These are phyloP conservation scores for Cladorrhinum sp. DNA, from an alignment of 2,329 filamentous ascomycete species.

Conservation along the genomic window DNA sequence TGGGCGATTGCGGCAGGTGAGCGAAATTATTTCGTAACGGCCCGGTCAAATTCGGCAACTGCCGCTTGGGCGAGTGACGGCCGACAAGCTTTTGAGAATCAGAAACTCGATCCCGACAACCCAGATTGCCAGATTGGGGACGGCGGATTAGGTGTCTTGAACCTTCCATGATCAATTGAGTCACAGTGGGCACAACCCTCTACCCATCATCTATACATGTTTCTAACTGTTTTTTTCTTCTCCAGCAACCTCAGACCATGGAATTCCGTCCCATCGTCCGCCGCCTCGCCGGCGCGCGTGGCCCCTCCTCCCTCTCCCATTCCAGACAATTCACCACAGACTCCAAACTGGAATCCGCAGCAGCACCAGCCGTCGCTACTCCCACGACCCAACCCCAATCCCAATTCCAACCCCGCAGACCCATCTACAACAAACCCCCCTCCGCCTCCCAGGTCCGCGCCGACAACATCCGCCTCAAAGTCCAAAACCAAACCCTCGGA, in stretches of 20 bases:
- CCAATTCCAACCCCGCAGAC: background rate
- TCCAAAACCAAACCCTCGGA: background rate
- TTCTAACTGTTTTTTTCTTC: background rate
- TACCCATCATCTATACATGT: background rate
- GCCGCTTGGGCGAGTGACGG: background rate
- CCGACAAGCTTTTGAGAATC: background rate
- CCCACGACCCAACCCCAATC: background rate
- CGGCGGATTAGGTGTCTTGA: background rate
- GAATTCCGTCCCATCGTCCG: conserved; percentile 26
- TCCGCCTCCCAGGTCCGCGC: background rate
- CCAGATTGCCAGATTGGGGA: background rate
- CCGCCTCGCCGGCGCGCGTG: conserved; percentile 14
- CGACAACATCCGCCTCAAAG: background rate
- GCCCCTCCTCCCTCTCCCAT: conserved; percentile 6
- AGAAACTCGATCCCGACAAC: background rate
- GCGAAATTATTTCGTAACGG: background rate
- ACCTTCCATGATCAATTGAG: background rate
- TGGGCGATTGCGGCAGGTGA: background rate
- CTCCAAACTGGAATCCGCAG: conserved; percentile 10
- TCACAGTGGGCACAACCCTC: background rate
- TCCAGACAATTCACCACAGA: conserved; percentile 1
- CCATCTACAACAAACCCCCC: background rate
- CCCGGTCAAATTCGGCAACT: background rate
- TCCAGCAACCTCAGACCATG: conserved; percentile 19
- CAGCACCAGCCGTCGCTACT: conserved; percentile 7